A percentile compares a stretch with the other conserved stretches of the same genome.
These are phyloP conservation scores for Cyclanthera cordifolia DNA, from an alignment of 306 rosid species.

Conservation along the genomic window DNA sequence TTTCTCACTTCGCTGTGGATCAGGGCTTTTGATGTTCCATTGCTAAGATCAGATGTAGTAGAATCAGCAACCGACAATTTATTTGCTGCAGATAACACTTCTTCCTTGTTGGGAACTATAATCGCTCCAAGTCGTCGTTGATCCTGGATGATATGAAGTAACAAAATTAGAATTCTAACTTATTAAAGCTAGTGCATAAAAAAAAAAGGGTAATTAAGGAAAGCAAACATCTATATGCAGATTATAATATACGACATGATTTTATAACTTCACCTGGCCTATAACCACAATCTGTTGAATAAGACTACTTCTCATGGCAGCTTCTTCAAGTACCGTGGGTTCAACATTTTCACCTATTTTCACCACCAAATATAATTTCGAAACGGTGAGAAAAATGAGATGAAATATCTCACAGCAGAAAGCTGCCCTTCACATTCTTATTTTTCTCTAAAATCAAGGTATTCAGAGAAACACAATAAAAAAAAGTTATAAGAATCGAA, in stretches of 20 bases:
- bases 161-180: constrained; percentile 2
- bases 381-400: not conserved
- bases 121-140: constrained; percentile 87
- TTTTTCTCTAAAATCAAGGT: not conserved
- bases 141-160: constrained; percentile 37
- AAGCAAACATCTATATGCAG: not conserved
- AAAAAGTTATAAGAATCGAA: not conserved
- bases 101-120: constrained; percentile 84
- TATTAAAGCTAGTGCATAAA: not conserved
- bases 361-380: constrained; percentile 18
- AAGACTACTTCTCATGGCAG: constrained; percentile 70
- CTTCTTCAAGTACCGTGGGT: constrained; percentile 79
- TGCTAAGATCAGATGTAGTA: constrained; percentile 42
- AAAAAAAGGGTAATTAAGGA: constrained; percentile 2
- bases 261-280: constrained; percentile 57
- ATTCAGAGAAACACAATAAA: not conserved
- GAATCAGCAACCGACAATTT: constrained; percentile 31
- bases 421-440: too few relatives aligned
- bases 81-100: constrained; percentile 49
- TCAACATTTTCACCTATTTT: constrained; percentile 85
- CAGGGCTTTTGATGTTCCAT: constrained; percentile 36
- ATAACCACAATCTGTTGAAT: constrained; percentile 78
- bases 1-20: constrained; percentile 47
- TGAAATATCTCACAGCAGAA: too few relatives aligned
- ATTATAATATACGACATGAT: not conserved